Base-by-base conservation (phyloP, 169 alveolate genomes). In the Toxoplasma gondii region DNA sequence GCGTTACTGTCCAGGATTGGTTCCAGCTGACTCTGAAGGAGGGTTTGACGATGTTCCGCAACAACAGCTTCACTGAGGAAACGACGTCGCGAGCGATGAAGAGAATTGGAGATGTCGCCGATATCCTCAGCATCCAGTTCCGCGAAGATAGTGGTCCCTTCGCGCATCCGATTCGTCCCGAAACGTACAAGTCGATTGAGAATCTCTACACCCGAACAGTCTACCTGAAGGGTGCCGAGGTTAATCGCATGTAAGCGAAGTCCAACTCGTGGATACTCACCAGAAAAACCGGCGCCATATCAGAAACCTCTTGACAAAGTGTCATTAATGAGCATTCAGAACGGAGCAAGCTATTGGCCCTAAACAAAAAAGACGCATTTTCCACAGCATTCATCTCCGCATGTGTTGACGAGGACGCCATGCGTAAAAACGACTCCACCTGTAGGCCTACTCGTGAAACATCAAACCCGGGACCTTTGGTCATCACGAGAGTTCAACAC, bases 151-250 rank as follows among this genome's bases (percentile, higher is more conserved):
- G 98, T 7, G 98, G 99, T 19, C 99, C 99, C 5, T 88, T 98
- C 96, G 97, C 99, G 43, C 99, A 98, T 92, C 99, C 99, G 45
- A 98, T 98, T 54, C 96, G 99, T 39, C 99, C 99, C 0, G 99
- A 98, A 88, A 94, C 97, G 34, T 98, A 98, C 95, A 96, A 97
- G 10, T 96, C 98, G 64, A 97, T 98, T 94, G 98, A 98, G 93
- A 98, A 98, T 96, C 97, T 98, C 91, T 98, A 98, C 95, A 98
- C 99, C 12, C 91, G 97, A 34, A 98, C 99, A 0, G 99, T 98
- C 1, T 98, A 98, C 94, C 98, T 97, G 94, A 98, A 98, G 54
- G 93, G 99, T 34, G 97, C 98, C 43, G 98, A 98, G 95, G 99
- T 98, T 31, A 97, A 98, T 88, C 98, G 99, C 92, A 98, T 98